phyloP scores from a whole-genome alignment of 495 filamentous ascomycete species.

The Lophiostoma macrostomum region DNA sequence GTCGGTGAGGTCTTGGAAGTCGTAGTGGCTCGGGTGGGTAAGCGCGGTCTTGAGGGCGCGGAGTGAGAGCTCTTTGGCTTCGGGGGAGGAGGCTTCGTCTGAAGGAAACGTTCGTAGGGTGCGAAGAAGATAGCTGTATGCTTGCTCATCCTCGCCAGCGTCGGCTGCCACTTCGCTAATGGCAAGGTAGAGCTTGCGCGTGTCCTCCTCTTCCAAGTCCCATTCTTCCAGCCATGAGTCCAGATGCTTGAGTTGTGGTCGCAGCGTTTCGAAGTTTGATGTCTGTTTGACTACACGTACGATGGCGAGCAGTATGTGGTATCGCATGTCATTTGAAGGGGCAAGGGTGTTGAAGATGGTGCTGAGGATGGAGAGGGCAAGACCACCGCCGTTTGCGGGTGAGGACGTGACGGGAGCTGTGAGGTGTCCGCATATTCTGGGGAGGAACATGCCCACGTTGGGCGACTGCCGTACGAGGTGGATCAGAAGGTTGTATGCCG shows the following conservation, averaged over 20 bases:
- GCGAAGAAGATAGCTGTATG: conserved; percentile 79
- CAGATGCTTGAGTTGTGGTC: conserved; percentile 72
- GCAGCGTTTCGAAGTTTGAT: conserved; percentile 68
- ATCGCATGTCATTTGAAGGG: conserved; percentile 69
- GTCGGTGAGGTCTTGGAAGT: conserved; percentile 88
- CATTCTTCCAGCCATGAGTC: conserved; percentile 78
- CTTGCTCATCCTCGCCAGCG: conserved; percentile 68
- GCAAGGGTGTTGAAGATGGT: conserved; percentile 94
- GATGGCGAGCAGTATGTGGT: conserved; percentile 83
- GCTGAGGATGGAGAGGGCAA: conserved; percentile 83
- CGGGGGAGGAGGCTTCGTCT: conserved; percentile 62
- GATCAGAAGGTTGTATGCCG: conserved; percentile 92
- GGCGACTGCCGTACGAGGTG: conserved; percentile 84
- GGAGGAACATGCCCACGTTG: conserved; percentile 78
- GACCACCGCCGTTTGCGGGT: conserved; percentile 73
- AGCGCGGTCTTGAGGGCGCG: conserved; percentile 82
- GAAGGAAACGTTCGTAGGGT: conserved; percentile 79
- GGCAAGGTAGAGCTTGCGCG: conserved; percentile 73
- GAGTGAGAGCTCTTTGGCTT: conserved; percentile 77
- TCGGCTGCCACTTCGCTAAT: conserved; percentile 76
- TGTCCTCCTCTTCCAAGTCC: conserved; percentile 76
- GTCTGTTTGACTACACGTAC: conserved; percentile 70
- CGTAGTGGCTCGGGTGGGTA: conserved; percentile 70
- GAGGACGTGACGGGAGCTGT: conserved; percentile 81
- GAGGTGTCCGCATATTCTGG: conserved; percentile 81